These are phyloP conservation scores for Sonneratia alba DNA, from an alignment of 345 rosid species.

Conservation along the genomic window DNA sequence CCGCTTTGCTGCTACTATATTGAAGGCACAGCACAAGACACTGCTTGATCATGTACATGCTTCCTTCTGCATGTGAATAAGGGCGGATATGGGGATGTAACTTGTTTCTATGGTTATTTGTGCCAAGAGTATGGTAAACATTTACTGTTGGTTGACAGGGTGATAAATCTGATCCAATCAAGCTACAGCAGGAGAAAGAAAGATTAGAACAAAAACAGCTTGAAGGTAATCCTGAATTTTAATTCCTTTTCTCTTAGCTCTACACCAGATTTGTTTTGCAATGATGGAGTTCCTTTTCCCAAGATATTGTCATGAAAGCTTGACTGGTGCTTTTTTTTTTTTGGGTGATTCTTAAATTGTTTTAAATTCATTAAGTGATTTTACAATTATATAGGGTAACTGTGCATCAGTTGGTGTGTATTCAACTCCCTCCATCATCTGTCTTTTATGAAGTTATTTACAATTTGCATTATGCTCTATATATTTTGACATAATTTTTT, in stretches of 20 bases:
- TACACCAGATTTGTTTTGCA: too few relatives aligned
- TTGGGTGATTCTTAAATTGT: too few relatives aligned
- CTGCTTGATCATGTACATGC: slow-evolving; percentile 49
- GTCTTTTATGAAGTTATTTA: not conserved
- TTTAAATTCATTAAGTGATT: not conserved
- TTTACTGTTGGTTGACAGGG: slow-evolving; percentile 26
- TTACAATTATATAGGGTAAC: not conserved
- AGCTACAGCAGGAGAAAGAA: slow-evolving; percentile 55
- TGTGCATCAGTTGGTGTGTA: not conserved
- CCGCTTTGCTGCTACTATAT: slow-evolving; percentile 68
- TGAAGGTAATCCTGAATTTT: slow-evolving; percentile 40
- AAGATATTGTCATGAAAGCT: not conserved
- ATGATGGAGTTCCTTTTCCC: too few relatives aligned
- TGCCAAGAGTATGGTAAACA: not conserved
- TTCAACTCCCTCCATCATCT: not conserved
- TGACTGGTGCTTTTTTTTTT: not conserved
- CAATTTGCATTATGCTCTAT: too few relatives aligned
- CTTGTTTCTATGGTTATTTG: not conserved
- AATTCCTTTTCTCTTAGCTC: too few relatives aligned
- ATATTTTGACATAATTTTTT: too few relatives aligned
- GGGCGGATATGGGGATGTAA: not conserved
- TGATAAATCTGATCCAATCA: slow-evolving; percentile 49
- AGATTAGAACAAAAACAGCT: slow-evolving; percentile 55
- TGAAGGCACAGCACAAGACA: slow-evolving; percentile 61
- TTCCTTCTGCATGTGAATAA: not conserved